Base-by-base conservation (phyloP, 148 eudicot species). In the Camellia sinensis region DNA sequence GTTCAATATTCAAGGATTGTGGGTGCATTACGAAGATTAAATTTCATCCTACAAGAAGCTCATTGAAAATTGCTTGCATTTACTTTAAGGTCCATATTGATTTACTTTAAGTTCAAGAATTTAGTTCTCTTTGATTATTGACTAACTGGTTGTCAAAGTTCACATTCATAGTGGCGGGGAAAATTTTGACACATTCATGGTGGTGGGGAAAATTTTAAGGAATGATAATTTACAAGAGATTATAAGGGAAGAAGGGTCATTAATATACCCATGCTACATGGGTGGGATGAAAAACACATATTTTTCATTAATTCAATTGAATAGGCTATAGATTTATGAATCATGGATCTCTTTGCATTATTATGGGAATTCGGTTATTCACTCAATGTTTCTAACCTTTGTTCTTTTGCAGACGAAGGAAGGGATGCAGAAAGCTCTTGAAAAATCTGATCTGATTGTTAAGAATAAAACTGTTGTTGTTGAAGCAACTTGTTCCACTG, bases 381-480 rank as follows among this genome's bases (percentile, higher is more conserved):
- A 45, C 74, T 69, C 46, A 54, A 45, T 62, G n/a, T 70, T 22
- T 57, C 75, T 40, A 11, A 73, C 65, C 7, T 50, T 4, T n/a
- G 40, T 17, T 43, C 18, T 37, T 4, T 45, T 73, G 78, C 86
- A 84, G 86, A 77, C 74, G 7, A 80, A 73, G 63, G 65, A 80
- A 80, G 86, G 79, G 64, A 62, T 71, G 80, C 19, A 29, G 22
- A 73, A 59, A 17, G 86, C 86, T 80, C 77, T 84, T 50, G n/a
- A 64, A 72, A 73, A 22, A 61, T 59, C 79, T 61, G 82, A 71
- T 48, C 17, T 61, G 13, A 0, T 3, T 15, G 7, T 67, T 1
- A 60, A 14, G 13, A 13, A 46, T 48, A 12, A 0, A 66, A 3
- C 0, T 70, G 67, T 61, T 18, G 53, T 52, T 74, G 79, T 81